These are phyloP conservation scores for Scolecobasidium constrictum DNA, from an alignment of 2,329 filamentous ascomycete species.

Conservation along the genomic window DNA sequence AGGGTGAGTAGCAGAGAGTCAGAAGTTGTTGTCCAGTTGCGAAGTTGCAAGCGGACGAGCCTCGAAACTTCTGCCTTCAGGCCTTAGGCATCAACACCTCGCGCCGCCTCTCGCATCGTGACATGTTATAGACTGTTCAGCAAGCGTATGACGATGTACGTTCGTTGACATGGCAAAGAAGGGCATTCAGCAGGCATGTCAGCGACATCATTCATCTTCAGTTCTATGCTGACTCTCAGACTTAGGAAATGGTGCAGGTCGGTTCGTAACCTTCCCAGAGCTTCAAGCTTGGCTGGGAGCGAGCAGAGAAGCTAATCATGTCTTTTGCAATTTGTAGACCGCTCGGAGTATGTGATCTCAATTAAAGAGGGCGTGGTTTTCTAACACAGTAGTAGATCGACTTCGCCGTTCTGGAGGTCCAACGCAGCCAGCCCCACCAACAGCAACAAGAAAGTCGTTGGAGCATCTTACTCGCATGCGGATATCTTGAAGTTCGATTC, in stretches of 20 bases:
- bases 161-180: slow-evolving; percentile 30
- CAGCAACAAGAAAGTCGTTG: slow-evolving; percentile 62
- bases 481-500: slow-evolving; percentile 84
- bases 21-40: no score
- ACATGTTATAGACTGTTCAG: no score
- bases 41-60: no score
- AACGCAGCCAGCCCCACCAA: slow-evolving; percentile 35
- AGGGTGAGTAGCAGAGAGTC: no score
- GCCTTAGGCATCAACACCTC: no score
- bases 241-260: slow-evolving; percentile 98
- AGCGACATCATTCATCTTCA: slow-evolving; percentile 1
- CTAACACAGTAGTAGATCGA: slow-evolving; percentile 45
- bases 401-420: slow-evolving; percentile 79
- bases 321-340: slow-evolving; percentile 9
- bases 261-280: slow-evolving; percentile 52
- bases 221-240: slow-evolving; percentile 13
- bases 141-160: no score
- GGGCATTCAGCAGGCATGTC: slow-evolving; percentile 36
- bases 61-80: no score
- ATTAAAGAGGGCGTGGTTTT: slow-evolving; percentile 12
- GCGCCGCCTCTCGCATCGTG: no score
- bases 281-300: neutral
- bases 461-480: slow-evolving; percentile 91
- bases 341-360: slow-evolving; percentile 9
- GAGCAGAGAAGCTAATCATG: no score